Evolutionary conservation across 495 filamentous ascomycete genomes (phyloP), one percentile per base, ranked within the genome.

Genomic region (Penicillium parvum): DNA sequence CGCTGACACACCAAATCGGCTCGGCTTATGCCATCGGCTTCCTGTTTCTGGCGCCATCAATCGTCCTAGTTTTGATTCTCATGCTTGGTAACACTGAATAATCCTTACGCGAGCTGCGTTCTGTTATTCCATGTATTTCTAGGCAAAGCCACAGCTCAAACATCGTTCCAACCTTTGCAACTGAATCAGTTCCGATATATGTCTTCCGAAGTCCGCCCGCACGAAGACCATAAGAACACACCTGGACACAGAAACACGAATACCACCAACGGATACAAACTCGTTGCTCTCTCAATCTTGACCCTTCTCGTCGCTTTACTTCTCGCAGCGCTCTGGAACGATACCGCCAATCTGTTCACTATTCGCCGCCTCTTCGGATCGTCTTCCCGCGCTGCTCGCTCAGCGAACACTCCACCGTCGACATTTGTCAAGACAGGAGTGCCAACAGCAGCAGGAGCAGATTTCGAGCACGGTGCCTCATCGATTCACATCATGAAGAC

Each of bases 271-370:
- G 37, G 27, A 22, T 38, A 26, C 10, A 45, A 43, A 22, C 19
- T 52, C 12, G 15, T 45, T n/a, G 1, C 53, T 7, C 4, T 52
- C 1, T 51, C 55, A 11, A 7, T 53, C 0, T 7, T 63, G 2
- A 47, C 54, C 5, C 14, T 61, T 1, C 1, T 55, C 11, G 5
- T 40, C 10, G 59, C 57, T 20, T 6, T 53, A 3, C 25, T 58
- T 6, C 36, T 55, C 21, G 40, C 57, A 7, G 7, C 50, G 7
- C 40, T 57, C 35, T 42, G 26, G 37, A 40, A 35, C 7, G 49
- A 54, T 7, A 44, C 53, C 52, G 58, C 51, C 58, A 65, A 60
- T 45, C 49, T 70, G 65, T 63, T 53, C 46, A 41, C 51, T 8
- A 30, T 70, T 4, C 50, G 52, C 26, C 63, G 58, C 3, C 37